Percentiles rank a stretch among this genome's conserved stretches.
These are phyloP conservation scores for Ettlia oleoabundans DNA, from an alignment of 139 green algal species.

Conservation along the genomic window DNA sequence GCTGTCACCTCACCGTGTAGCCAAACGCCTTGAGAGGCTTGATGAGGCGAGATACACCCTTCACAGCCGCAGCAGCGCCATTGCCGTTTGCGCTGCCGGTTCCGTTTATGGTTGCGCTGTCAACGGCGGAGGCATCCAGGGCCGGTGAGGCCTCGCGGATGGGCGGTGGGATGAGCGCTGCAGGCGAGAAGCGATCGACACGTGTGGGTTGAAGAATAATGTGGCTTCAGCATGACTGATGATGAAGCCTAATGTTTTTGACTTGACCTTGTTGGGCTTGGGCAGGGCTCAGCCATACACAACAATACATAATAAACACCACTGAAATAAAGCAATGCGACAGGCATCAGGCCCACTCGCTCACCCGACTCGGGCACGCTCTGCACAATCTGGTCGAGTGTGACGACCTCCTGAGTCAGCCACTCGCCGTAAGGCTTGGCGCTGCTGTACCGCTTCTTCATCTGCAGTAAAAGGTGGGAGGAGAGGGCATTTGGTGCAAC, in stretches of 20 bases:
- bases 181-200: background rate
- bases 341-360: background rate
- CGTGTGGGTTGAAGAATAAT: too few relatives aligned
- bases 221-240: too few relatives aligned
- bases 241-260: too few relatives aligned
- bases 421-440: conserved; percentile 87
- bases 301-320: background rate
- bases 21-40: conserved; percentile 59
- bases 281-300: too few relatives aligned
- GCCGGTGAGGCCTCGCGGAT: background rate
- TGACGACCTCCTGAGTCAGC: conserved; percentile 77
- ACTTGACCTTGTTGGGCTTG: too few relatives aligned
- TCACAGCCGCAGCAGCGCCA: background rate
- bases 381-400: conserved; percentile 66
- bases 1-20: conserved; percentile 87
- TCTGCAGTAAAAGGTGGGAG: conserved; percentile 24
- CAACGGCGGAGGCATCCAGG: background rate
- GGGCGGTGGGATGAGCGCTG: conserved; percentile 12
- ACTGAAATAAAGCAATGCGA: too few relatives aligned
- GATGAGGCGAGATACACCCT: conserved; percentile 43
- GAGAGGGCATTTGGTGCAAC: background rate
- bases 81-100: conserved; percentile 50
- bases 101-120: conserved; percentile 38
- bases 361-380: conserved; percentile 40
- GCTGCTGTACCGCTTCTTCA: conserved; percentile 76